phyloP scores from a whole-genome alignment of 805 yeast genomes.

The Clavispora vitiphila region DNA sequence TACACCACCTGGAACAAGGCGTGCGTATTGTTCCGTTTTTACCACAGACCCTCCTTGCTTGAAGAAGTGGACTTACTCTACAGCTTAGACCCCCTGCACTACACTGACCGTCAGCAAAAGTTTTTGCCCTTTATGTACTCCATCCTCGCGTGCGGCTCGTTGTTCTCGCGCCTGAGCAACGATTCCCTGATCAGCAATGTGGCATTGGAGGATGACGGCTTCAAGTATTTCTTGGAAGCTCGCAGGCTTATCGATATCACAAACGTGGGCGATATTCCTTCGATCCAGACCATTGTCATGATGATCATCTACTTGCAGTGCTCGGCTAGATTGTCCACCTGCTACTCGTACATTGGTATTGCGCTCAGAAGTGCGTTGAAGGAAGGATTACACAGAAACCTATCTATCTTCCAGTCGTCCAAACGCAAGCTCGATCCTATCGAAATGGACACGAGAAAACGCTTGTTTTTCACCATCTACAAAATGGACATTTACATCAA shows the following conservation, averaged over 20 bases:
- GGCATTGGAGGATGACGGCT: slow-evolving; percentile 68
- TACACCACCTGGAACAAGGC: slow-evolving; percentile 81
- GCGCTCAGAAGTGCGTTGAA: slow-evolving; percentile 78
- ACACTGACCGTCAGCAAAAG: slow-evolving; percentile 66
- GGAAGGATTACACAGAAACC: slow-evolving; percentile 77
- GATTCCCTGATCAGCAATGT: slow-evolving; percentile 19
- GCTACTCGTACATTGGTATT: slow-evolving; percentile 85
- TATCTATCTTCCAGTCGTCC: slow-evolving; percentile 41
- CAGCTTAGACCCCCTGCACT: slow-evolving; percentile 66
- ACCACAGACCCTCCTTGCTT: slow-evolving; percentile 77
- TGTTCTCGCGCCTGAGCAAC: slow-evolving; percentile 47
- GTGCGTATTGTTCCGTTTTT: slow-evolving; percentile 78
- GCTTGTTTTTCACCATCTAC: slow-evolving; percentile 84
- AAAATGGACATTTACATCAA: slow-evolving; percentile 89
- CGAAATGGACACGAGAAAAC: slow-evolving; percentile 75
- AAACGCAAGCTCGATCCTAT: slow-evolving; percentile 62
- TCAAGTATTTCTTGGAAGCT: slow-evolving; percentile 75
- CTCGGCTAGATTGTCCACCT: slow-evolving; percentile 79
- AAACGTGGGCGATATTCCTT: slow-evolving; percentile 74
- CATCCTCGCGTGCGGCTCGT: slow-evolving; percentile 84
- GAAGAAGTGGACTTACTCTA: slow-evolving; percentile 72
- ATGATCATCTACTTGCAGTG: slow-evolving; percentile 81
- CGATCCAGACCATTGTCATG: slow-evolving; percentile 85
- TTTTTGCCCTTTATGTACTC: slow-evolving; percentile 79
- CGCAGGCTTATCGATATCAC: slow-evolving; percentile 75